Base-by-base conservation (phyloP, 805 yeast genomes). In the Candida ulmi region DNA sequence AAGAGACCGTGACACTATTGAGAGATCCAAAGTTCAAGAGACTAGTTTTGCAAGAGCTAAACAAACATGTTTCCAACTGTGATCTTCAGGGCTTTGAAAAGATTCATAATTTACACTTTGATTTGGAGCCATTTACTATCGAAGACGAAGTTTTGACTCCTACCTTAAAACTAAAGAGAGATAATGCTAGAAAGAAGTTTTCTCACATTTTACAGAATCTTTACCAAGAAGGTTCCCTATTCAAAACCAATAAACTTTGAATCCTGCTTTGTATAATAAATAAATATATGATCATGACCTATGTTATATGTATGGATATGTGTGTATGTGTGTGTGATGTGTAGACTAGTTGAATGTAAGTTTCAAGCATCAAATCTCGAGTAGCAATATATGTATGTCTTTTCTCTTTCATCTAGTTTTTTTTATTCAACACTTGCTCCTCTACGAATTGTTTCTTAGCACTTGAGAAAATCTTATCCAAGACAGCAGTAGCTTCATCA, bases 131-230 rank as follows among this genome's bases (percentile, higher is more conserved):
- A 8, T 63, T 82, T 46, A 76, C 66, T 30, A 58, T 78, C 16
- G 80, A 71, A 39, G 77, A 78, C 45, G 80, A 76, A 39, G 73
- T 76, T 9, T 57, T 83, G 29, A 83, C 91, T 2, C 90, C 90
- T 33, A 83, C 90, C 8, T 51, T 76, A 47, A 76, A 76, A 54
- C 61, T 76, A 39, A 75, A 75, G 58, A 63, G 85, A 42, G 62
- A 69, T 1, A 63, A 66, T 32, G 77, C 79, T 0, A 66, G 65
- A 28, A 66, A 66, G 55, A 60, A 58, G 38, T 79, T 71, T 55
- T 57, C 60, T 32, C 39, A 49, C 8, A 63, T 62, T 17, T 55
- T 78, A 41, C 64, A 65, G 16, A 47, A 44, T 7, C 51, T 78
- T 61, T 79, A 79, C 47, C 58, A 54, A 32, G 82, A 78, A 50